Evolutionary conservation across 345 rosid genomes (phyloP).

Genomic region (Brassica carinata): DNA sequence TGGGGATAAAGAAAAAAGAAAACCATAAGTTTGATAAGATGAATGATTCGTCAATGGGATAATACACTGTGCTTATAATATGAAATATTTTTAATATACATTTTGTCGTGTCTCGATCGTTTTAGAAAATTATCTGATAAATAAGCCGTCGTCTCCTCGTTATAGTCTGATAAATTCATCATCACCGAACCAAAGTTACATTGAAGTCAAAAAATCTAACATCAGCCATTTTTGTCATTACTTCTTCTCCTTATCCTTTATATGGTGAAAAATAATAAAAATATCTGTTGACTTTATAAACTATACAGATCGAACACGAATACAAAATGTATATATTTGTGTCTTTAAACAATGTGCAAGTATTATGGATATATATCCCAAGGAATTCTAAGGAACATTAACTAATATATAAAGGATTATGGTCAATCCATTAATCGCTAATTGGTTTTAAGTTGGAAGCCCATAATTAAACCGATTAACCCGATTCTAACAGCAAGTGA

Average conservation of each 20-base stretch:
- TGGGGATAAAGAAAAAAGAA: not conserved
- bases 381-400: too few species aligned
- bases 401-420: too few species aligned
- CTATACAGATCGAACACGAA: conserved; percentile 6
- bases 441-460: too few species aligned
- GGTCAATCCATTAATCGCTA: too few species aligned
- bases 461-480: too few species aligned
- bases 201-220: conserved; percentile 32
- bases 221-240: conserved; percentile 26
- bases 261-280: not conserved
- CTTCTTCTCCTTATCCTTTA: conserved; percentile 30
- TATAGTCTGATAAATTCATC: conserved; percentile 5
- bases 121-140: conserved; percentile 15
- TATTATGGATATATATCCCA: too few species aligned
- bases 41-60: conserved; percentile 22
- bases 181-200: conserved; percentile 17
- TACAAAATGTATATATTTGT: not conserved
- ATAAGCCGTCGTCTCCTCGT: not conserved
- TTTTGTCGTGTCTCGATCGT: conserved; percentile 21
- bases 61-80: conserved; percentile 36
- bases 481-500: not conserved
- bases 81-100: not conserved
- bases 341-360: conserved; percentile 5
- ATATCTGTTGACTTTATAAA: conserved; percentile 9
- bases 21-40: conserved; percentile 18